Conservation (phyloP, 495 filamentous ascomycete genomes). For the Penicillium chermesinum region DNA sequence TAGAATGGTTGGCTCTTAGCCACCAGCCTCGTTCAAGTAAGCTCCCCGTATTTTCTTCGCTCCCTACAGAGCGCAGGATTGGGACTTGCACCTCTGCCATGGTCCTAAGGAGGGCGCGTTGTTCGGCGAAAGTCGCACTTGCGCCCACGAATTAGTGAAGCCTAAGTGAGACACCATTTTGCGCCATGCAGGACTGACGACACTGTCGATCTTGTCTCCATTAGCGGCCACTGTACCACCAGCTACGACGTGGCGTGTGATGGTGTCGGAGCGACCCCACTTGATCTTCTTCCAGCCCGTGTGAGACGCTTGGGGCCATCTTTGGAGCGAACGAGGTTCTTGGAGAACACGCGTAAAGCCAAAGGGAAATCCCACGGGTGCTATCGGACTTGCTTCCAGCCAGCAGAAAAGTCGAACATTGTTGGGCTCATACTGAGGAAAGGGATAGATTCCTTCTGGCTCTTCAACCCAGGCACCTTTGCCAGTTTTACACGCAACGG, state of each 20-base stretch:
- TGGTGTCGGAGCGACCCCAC: slow-evolving; percentile 4
- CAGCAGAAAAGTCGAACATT: background rate
- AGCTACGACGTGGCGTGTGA: slow-evolving; percentile 27
- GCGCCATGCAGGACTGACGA: slow-evolving; percentile 37
- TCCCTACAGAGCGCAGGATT: slow-evolving; percentile 38
- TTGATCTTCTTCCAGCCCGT: slow-evolving; percentile 17
- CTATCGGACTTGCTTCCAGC: slow-evolving; percentile 6
- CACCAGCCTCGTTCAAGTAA: slow-evolving; percentile 49
- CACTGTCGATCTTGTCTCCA: slow-evolving; percentile 21
- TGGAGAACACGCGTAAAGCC: slow-evolving; percentile 29
- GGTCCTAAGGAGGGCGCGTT: slow-evolving; percentile 31
- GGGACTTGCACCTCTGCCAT: slow-evolving; percentile 35
- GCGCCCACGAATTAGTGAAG: slow-evolving; percentile 11
- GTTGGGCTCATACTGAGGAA: slow-evolving; percentile 6
- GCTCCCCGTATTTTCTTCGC: slow-evolving; percentile 30
- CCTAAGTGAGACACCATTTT: slow-evolving; percentile 26
- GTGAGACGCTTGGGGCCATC: slow-evolving; percentile 22
- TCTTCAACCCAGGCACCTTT: slow-evolving; percentile 10
- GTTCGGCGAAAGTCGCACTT: slow-evolving; percentile 20
- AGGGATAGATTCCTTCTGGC: slow-evolving; percentile 6
- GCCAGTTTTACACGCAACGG: slow-evolving; percentile 16
- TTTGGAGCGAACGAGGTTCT: slow-evolving; percentile 20
- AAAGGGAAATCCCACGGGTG: slow-evolving; percentile 15
- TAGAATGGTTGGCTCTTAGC: slow-evolving; percentile 44
- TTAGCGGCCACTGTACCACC: slow-evolving; percentile 29